phyloP scores from a whole-genome alignment of 768 basidiomycete genomes.

The Hebeloma cylindrosporum region DNA sequence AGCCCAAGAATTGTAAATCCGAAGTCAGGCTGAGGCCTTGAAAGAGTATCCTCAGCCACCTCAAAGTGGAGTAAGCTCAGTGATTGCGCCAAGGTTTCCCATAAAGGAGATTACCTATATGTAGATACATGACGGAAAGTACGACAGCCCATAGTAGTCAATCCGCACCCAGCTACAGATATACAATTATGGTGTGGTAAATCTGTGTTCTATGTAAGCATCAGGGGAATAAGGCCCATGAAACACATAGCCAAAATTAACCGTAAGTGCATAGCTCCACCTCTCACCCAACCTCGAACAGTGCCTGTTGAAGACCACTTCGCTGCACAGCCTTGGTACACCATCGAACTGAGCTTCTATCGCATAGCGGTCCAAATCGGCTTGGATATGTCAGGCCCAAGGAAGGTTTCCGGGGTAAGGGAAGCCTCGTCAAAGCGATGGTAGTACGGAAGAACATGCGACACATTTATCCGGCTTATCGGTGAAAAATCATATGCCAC shows the following conservation, averaged over 20 bases:
- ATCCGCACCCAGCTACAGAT: too few species aligned
- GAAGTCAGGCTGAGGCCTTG: too few species aligned
- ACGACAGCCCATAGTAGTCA: too few species aligned
- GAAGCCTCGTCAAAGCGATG: slow-evolving; percentile 8
- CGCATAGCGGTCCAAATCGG: slow-evolving; percentile 11
- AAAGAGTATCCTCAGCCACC: too few species aligned
- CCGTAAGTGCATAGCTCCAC: slow-evolving; percentile 10
- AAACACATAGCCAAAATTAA: slow-evolving; percentile 16
- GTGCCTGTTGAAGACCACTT: slow-evolving; percentile 13
- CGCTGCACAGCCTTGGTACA: slow-evolving; percentile 14
- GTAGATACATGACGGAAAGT: too few species aligned
- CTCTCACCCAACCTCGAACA: slow-evolving; percentile 15
- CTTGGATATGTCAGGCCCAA: slow-evolving; percentile 11
- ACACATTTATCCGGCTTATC: slow-evolving; percentile 10
- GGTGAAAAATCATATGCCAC: slow-evolving; percentile 1
- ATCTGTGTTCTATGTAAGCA: too few species aligned
- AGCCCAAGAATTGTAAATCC: too few species aligned
- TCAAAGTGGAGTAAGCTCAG: too few species aligned
- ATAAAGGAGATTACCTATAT: too few species aligned
- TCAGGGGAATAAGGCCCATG: slow-evolving; percentile 18
- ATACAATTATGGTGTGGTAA: too few species aligned
- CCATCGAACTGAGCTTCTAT: slow-evolving; percentile 13
- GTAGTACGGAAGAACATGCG: slow-evolving; percentile 7
- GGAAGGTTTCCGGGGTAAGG: slow-evolving; percentile 16
- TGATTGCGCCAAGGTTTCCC: too few species aligned